phyloP scores from a whole-genome alignment of 352 stramenopile species.

The Pythium myriotylum region DNA sequence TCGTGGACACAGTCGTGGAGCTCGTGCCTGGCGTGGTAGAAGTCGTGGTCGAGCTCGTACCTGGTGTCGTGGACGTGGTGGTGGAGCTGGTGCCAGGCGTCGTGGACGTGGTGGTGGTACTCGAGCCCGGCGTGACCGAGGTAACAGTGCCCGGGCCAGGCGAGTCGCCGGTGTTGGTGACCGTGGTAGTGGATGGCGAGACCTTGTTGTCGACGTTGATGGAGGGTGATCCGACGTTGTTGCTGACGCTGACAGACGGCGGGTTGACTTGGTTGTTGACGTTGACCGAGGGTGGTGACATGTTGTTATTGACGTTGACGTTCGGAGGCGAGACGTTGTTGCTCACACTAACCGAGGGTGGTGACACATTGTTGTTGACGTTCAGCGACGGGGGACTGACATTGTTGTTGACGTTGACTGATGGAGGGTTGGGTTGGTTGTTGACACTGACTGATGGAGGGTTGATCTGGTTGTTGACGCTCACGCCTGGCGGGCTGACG shows the following conservation, averaged over 20 bases:
- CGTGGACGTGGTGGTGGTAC: background rate
- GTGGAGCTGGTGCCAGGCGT: background rate
- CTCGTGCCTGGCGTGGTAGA: background rate
- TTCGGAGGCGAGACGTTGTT: background rate
- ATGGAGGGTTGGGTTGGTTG: background rate
- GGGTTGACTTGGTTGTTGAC: background rate
- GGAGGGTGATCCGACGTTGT: no score
- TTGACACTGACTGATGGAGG: slow-evolving; percentile 14
- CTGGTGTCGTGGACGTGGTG: background rate
- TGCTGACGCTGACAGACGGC: slow-evolving; percentile 8
- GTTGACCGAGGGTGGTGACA: slow-evolving; percentile 2
- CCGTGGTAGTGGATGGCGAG: no score
- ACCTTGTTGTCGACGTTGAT: no score
- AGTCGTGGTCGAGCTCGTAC: no score
- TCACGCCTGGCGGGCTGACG: background rate
- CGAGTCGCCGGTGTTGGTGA: no score
- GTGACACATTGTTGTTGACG: no score
- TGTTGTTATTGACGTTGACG: no score
- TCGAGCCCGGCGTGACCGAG: background rate
- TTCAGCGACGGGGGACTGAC: slow-evolving; percentile 1
- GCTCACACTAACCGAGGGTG: no score
- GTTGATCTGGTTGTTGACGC: slow-evolving; percentile 7
- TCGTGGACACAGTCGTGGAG: background rate
- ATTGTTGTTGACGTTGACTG: slow-evolving; percentile 3
- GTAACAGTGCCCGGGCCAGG: no score